Evolutionary conservation across 192 early-diverging fungal genomes (phyloP), one percentile per base, ranked within the genome.

Genomic region (Obelidium mucronatum): DNA sequence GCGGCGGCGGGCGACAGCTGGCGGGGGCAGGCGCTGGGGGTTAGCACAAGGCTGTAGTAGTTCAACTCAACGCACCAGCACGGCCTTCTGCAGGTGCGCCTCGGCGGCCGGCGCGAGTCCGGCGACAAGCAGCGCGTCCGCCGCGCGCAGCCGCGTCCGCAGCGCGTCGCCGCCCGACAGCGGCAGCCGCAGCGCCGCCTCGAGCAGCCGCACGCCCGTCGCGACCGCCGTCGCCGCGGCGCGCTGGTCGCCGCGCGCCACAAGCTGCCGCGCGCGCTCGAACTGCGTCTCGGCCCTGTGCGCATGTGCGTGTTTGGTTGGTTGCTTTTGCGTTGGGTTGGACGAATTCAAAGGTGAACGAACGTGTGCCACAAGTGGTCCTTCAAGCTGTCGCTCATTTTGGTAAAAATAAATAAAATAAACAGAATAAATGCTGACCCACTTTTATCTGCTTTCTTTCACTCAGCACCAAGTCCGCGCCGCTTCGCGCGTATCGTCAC

Each of bases 381-480:
- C n/a, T n/a, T n/a, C n/a, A n/a, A n/a, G n/a, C n/a, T n/a, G n/a
- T n/a, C n/a, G n/a, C n/a, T n/a, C n/a, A n/a, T n/a, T n/a, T n/a
- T n/a, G n/a, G n/a, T n/a, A n/a, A n/a, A n/a, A n/a, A n/a, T n/a
- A n/a, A n/a, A n/a, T n/a, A n/a, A n/a, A n/a, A n/a, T n/a, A n/a
- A n/a, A n/a, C n/a, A n/a, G n/a, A n/a, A n/a, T n/a, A n/a, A n/a
- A n/a, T n/a, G n/a, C n/a, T n/a, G n/a, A n/a, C n/a, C n/a, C n/a
- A n/a, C n/a, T n/a, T n/a, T n/a, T n/a, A 48, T 48, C 19, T 48
- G 19, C 44, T 15, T 19, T 15, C 44, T 5, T 65, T 73, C 34
- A 74, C 35, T 74, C 73, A 24, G 61, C 59, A 22, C 73, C 73
- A 24, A 74, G 62, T 11, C 73, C 73, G 1, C 73, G 35, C 24